These are phyloP conservation scores for Aspergillus egyptiacus DNA, from an alignment of 495 filamentous ascomycete genomes.

Conservation along the genomic window DNA sequence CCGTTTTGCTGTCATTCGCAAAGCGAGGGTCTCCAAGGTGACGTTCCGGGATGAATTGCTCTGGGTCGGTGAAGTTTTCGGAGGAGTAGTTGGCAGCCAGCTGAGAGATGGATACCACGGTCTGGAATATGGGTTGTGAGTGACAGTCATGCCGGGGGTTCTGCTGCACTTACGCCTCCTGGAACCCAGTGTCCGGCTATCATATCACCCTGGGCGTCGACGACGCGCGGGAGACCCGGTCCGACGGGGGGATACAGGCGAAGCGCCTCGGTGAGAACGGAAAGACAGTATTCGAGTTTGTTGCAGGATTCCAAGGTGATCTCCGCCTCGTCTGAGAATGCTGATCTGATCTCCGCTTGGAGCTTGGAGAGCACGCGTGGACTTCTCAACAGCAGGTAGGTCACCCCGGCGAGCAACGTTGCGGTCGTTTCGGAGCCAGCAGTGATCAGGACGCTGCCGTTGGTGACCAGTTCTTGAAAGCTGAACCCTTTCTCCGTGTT, in stretches of 20 bases:
- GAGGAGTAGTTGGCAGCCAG: background rate
- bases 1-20: background rate
- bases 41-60: background rate
- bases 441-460: conserved; percentile 19
- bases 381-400: conserved; percentile 45
- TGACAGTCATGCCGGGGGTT: too few relatives aligned
- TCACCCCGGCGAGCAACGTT: conserved; percentile 42
- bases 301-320: conserved; percentile 41
- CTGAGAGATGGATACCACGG: background rate
- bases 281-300: conserved; percentile 29
- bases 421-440: conserved; percentile 56
- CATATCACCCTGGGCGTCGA: conserved; percentile 25
- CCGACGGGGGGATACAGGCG: conserved; percentile 38
- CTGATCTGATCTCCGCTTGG: conserved; percentile 38
- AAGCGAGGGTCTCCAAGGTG: background rate
- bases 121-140: too few relatives aligned
- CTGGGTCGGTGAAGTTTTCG: background rate
- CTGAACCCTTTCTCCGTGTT: conserved; percentile 4
- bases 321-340: conserved; percentile 31
- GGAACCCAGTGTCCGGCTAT: conserved; percentile 32
- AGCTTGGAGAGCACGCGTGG: conserved; percentile 33
- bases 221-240: conserved; percentile 22
- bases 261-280: conserved; percentile 40
- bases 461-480: background rate
- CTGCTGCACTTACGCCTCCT: too few relatives aligned